Evolutionary conservation across 768 basidiomycete genomes (phyloP), one percentile per base, ranked within the genome.

Genomic region (Trametes cinnabarina): DNA sequence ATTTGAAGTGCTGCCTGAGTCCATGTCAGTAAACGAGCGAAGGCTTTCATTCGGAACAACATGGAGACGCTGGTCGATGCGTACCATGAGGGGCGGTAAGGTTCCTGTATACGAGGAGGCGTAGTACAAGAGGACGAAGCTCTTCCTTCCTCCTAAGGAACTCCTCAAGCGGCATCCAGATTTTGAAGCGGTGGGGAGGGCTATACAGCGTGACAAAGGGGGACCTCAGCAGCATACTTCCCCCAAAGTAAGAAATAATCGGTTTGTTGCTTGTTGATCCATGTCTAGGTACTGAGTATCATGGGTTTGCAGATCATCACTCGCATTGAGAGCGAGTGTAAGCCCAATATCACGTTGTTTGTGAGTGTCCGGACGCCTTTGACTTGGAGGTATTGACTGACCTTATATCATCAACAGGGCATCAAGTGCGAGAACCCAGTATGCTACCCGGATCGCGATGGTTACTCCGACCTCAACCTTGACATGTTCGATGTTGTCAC

Each of bases 61-160:
- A 44, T 53, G 42, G 42, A 44, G 19, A 43, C 8, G 19, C 43
- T 53, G n/a, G 41, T 52, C 2, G 40, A 52, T n/a, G 11, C n/a
- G 39, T 30, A 30, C 14, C 12, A 30, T 14, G 25, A 44, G 41
- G 20, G 37, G 39, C 22, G 44, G 46, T 12, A 34, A 40, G 46
- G 25, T 46, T 6, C 41, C 35, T 15, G 26, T 42, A 19, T 23
- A 51, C 19, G 70, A 72, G 54, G 51, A 62, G 34, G 57, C 30
- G n/a, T 69, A 67, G 67, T 71, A 68, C 55, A 43, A 61, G 56
- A 23, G 7, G 2, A 56, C 66, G 26, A 66, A 64, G 20, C 63
- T 53, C 1, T 66, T 64, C 47, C 46, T 72, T 9, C 69, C 70
- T 9, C 69, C 69, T 17, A 42, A 55, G 17, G 64, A 66, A 20